Base-by-base conservation (phyloP, 2,329 filamentous ascomycete genomes). In the Colletotrichum sp. region DNA sequence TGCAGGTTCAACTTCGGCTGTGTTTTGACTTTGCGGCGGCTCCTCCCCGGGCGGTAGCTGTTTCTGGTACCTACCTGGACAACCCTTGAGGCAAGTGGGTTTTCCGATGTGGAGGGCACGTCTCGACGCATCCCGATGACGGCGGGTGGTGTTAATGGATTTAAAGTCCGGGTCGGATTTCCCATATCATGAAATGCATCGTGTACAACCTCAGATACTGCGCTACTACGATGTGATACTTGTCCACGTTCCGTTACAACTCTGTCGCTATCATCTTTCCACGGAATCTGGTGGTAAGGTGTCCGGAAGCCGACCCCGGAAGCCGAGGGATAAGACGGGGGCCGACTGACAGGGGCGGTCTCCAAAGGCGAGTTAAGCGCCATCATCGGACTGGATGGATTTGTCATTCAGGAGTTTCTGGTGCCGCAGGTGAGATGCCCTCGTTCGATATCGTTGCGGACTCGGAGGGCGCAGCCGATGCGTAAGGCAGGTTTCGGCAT, bases 61-160 rank as follows among this genome's bases (percentile, higher is more conserved):
- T 28, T 67, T 55, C 18, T 39, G 21, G 64, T 43, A 65, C 3
- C n/a, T 26, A 39, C 26, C 55, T 24, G 59, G 9, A 18, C 36
- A 30, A 24, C 59, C 59, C 59, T 34, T 34, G 28, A 30, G 30
- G 18, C 34, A 67, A 55, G 64, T 67, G 64, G 64, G 64, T 10
- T 67, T 30, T 67, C 26, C 64, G 39, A 24, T 26, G 28, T 48
- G 59, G 59, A 61, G 59, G 59, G 26, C 21, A 43, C 26, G 52
- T 39, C n/a, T 59, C n/a, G 21, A 68, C 66, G 66, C 66, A 52
- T 24, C 66, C 66, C 66, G 66, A 68, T 68, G 66, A 68, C 66
- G 66, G 66, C 66, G 65, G 43, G 14, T 61, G 59, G 59, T 61
- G 59, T 61, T 61, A 8, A 61, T 61, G 59, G 59, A 30, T 61